Conservation (phyloP, 2,329 filamentous ascomycete genomes). For the Pseudogymnoascus sp. region DNA sequence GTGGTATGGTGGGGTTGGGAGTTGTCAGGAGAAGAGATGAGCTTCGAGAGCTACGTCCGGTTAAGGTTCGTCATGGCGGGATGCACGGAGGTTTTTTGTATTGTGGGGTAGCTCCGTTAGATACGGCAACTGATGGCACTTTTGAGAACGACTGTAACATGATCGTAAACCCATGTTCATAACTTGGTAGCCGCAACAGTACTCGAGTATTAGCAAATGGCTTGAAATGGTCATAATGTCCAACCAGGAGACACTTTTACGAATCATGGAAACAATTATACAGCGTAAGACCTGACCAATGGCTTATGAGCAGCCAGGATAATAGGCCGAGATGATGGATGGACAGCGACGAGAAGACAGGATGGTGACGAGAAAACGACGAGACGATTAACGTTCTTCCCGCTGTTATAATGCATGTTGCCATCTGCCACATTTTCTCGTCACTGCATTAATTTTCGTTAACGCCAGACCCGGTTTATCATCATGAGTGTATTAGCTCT, state of each 20-base stretch:
- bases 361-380: background rate
- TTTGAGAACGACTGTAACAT: background rate
- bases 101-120: background rate
- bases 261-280: background rate
- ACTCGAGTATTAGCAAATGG: no score
- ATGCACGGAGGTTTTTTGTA: background rate
- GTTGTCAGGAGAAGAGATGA: background rate
- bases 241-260: background rate
- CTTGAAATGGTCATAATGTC: background rate
- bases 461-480: background rate
- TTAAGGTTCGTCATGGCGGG: conserved; percentile 5
- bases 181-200: background rate
- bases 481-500: background rate
- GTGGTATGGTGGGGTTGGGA: background rate
- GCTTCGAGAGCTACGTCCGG: background rate
- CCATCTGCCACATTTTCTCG: background rate
- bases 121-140: background rate
- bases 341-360: background rate
- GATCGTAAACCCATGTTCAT: background rate
- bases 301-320: no score
- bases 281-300: background rate
- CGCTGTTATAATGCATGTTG: background rate
- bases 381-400: background rate
- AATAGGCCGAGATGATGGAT: background rate
- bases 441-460: background rate